Evolutionary conservation across 345 rosid genomes (phyloP).

Genomic region (Jatropha curcas): DNA sequence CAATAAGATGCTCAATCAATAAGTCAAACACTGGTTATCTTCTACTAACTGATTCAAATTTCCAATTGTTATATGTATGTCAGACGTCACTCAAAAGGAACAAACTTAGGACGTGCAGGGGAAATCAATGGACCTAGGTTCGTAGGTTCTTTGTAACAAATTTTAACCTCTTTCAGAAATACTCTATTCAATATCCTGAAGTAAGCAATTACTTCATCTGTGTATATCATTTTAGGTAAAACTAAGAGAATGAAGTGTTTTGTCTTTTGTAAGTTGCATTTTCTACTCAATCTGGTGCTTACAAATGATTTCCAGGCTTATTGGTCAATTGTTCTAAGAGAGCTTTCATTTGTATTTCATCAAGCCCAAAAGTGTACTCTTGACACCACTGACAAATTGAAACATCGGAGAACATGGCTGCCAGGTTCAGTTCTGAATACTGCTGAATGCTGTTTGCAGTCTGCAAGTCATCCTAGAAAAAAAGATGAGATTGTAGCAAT

Average conservation of each 20-base stretch:
- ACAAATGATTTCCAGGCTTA: conserved; percentile 49
- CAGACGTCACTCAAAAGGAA: conserved; percentile 52
- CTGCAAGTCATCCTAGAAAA: conserved; percentile 53
- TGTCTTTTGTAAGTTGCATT: neutral
- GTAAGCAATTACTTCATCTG: conserved; percentile 32
- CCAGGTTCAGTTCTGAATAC: conserved; percentile 72
- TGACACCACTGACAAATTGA: conserved; percentile 52
- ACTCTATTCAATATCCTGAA: conserved; percentile 62
- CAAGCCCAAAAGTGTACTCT: conserved; percentile 64
- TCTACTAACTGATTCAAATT: neutral
- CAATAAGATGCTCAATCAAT: neutral
- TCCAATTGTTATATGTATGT: conserved; percentile 3
- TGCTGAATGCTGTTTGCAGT: conserved; percentile 74
- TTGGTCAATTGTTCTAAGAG: conserved; percentile 65
- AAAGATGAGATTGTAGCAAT: conserved; percentile 59
- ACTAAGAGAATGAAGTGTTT: no score
- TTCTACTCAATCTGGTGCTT: conserved; percentile 14
- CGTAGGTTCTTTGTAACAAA: conserved; percentile 62
- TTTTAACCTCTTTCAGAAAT: conserved; percentile 58
- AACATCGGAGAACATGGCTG: conserved; percentile 68
- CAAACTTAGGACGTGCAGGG: conserved; percentile 75
- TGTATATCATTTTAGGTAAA: neutral
- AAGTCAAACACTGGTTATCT: conserved; percentile 4
- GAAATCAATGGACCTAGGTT: conserved; percentile 65
- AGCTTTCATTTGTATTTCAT: conserved; percentile 60